phyloP scores from a whole-genome alignment of 257 asterid genomes.

The Leptodermis oblonga region DNA sequence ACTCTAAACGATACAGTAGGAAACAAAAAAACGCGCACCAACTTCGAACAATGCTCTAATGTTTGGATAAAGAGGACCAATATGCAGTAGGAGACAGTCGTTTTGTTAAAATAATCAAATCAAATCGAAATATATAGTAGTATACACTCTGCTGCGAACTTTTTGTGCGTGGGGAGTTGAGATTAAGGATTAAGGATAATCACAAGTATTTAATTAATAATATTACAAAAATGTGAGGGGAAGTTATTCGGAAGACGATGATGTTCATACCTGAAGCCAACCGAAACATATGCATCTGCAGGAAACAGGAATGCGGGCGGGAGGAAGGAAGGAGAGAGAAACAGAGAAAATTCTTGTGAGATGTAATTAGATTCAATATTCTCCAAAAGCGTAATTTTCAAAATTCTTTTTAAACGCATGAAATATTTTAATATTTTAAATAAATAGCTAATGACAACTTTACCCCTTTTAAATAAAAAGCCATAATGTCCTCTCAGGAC shows the following conservation, averaged over 20 bases:
- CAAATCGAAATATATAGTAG: no score
- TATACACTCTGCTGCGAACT: neutral
- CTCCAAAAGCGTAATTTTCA: no score
- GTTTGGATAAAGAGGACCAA: slow-evolving; percentile 8
- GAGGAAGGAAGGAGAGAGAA: neutral
- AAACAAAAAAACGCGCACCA: no score
- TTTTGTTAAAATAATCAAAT: neutral
- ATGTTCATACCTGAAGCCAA: neutral
- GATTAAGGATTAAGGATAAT: neutral
- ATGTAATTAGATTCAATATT: no score
- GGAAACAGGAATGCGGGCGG: slow-evolving; percentile 1
- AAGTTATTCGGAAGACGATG: neutral
- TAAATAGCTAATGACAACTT: no score
- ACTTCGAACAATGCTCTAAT: slow-evolving; percentile 5
- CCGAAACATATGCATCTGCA: no score
- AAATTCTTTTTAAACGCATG: no score
- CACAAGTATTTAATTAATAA: neutral
- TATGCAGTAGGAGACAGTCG: neutral
- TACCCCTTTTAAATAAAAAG: no score
- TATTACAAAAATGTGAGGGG: neutral
- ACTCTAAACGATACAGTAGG: neutral
- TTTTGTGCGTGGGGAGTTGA: neutral
- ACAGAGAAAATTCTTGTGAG: no score
- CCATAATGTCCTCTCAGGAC: no score
- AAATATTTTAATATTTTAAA: no score